These are phyloP conservation scores for Boletus rubroflammeus DNA, from an alignment of 768 basidiomycete genomes.

Conservation along the genomic window DNA sequence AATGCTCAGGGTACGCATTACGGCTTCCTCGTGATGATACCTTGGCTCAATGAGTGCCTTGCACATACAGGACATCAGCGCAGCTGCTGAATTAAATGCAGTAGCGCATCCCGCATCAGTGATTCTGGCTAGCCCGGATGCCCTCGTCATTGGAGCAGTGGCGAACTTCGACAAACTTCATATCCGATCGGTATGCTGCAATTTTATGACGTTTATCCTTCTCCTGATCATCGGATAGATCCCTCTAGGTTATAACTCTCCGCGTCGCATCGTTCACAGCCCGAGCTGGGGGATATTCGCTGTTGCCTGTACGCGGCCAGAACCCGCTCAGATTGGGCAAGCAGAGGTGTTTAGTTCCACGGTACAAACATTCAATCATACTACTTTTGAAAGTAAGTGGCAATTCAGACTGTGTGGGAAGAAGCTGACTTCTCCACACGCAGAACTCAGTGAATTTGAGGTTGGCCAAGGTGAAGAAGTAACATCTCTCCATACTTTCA, in stretches of 20 bases:
- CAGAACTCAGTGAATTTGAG: constrained; percentile 31
- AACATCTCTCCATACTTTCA: constrained; percentile 43
- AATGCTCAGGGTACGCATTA: constrained; percentile 54
- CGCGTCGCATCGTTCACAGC: constrained; percentile 63
- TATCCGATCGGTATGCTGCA: constrained; percentile 60
- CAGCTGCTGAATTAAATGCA: constrained; percentile 50
- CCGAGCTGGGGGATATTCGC: constrained; percentile 55
- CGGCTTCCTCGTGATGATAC: neutral
- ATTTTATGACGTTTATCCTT: neutral
- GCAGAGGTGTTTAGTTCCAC: constrained; percentile 45
- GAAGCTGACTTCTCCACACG: constrained; percentile 1
- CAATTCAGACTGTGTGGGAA: neutral
- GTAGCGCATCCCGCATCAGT: constrained; percentile 48
- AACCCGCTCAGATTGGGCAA: constrained; percentile 54
- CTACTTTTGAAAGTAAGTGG: constrained; percentile 56
- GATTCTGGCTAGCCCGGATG: constrained; percentile 51
- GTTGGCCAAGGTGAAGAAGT: constrained; percentile 56
- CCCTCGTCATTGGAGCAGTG: constrained; percentile 64
- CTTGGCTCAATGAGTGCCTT: neutral
- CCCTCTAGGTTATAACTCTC: constrained; percentile 67
- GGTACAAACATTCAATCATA: constrained; percentile 66
- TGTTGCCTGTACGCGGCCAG: constrained; percentile 55
- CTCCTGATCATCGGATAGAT: constrained; percentile 41
- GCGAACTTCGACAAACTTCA: constrained; percentile 74
- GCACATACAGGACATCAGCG: constrained; percentile 45